These are phyloP conservation scores for Lipomyces sp. DNA, from an alignment of 805 yeast genomes.

Conservation along the genomic window DNA sequence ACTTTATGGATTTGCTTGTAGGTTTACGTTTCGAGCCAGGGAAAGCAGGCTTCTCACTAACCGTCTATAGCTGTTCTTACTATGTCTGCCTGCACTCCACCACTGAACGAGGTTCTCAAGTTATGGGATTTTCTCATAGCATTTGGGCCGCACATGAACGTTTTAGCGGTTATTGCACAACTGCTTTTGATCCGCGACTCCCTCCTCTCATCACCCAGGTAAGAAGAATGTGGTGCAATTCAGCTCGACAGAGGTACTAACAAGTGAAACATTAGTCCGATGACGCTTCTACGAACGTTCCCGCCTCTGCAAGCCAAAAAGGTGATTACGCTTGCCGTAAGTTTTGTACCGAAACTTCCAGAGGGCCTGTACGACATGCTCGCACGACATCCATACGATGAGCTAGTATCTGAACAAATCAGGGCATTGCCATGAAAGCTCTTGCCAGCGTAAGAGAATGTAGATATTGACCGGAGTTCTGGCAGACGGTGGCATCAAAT, in stretches of 20 bases:
- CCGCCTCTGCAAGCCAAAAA: conserved; percentile 71
- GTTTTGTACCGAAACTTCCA: conserved; percentile 75
- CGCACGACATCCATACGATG: conserved; percentile 61
- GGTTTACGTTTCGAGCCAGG: not conserved
- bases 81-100: conserved; percentile 83
- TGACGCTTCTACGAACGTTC: conserved; percentile 67
- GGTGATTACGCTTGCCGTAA: conserved; percentile 71
- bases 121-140: conserved; percentile 92
- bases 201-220: conserved; percentile 51
- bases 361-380: conserved; percentile 59
- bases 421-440: not conserved
- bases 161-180: conserved; percentile 80
- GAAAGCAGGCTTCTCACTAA: not conserved
- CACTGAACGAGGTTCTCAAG: conserved; percentile 66
- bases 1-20: conserved; percentile 67
- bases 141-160: conserved; percentile 84
- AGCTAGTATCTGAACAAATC: conserved; percentile 35
- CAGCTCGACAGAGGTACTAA: no score
- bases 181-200: conserved; percentile 63
- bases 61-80: conserved; percentile 60
- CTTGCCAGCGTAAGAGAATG: no score
- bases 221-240: conserved; percentile 21
- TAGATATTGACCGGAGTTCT: no score
- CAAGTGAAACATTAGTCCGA: conserved; percentile 62
- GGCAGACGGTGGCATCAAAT: no score